phyloP scores from a whole-genome alignment of 805 yeast species.

The Candida taoyuanica region DNA sequence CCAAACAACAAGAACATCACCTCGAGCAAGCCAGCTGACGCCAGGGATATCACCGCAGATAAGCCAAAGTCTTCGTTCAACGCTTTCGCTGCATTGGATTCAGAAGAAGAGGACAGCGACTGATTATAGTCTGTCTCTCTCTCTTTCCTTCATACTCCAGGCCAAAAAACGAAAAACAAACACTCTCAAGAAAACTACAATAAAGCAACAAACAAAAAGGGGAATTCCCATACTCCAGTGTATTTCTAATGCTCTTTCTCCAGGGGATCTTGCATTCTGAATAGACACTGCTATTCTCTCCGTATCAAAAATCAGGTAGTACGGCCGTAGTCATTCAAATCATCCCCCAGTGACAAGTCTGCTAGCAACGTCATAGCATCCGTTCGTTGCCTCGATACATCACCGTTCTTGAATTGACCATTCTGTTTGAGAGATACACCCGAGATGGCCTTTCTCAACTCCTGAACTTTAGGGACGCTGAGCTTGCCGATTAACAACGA shows the following conservation, averaged over 20 bases:
- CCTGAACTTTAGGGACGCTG: constrained; percentile 25
- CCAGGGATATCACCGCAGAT: constrained; percentile 67
- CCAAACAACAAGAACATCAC: constrained; percentile 75
- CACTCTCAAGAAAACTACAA: no score
- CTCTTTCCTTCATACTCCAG: background rate
- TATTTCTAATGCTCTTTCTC: no score
- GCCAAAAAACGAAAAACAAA: no score
- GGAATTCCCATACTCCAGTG: no score
- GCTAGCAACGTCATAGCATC: constrained; percentile 22
- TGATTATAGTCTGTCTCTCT: background rate
- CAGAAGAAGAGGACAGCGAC: constrained; percentile 24
- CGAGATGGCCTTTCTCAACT: constrained; percentile 24
- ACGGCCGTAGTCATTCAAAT: constrained; percentile 12
- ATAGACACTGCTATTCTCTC: no score
- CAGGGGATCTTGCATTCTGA: no score
- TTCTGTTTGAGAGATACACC: constrained; percentile 13
- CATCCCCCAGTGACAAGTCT: constrained; percentile 20
- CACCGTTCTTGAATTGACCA: background rate
- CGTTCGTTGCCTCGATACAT: constrained; percentile 15
- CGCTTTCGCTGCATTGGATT: constrained; percentile 69
- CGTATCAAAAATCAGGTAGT: no score
- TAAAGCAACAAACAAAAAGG: no score
- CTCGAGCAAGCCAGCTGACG: constrained; percentile 67
- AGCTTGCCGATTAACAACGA: constrained; percentile 21
- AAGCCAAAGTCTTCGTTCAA: constrained; percentile 64